A percentile compares a stretch with the other conserved stretches of the same genome.
Evolutionary conservation across 1,284 basidiomycete genomes (phyloP).

Genomic region (Afroboletus lepidellus): DNA sequence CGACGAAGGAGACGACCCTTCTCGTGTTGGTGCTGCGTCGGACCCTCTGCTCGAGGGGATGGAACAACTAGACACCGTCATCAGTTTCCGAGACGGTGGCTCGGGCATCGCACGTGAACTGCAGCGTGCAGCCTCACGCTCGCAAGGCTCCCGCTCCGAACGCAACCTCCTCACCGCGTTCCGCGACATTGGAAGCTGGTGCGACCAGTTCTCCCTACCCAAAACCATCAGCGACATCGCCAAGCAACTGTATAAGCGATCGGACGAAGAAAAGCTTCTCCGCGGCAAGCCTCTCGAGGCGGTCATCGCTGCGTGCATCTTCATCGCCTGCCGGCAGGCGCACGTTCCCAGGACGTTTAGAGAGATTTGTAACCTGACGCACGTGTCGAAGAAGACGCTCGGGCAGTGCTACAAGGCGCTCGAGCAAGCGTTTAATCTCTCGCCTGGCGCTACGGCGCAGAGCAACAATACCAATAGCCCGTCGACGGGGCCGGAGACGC

Average conservation of each 20-base stretch:
- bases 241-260: constrained; percentile 96
- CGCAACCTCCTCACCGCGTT: constrained; percentile 87
- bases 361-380: constrained; percentile 92
- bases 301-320: constrained; percentile 96
- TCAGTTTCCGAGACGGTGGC: constrained; percentile 93
- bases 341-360: constrained; percentile 93
- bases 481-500: constrained; percentile 73
- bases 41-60: constrained; percentile 93
- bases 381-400: constrained; percentile 93
- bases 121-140: constrained; percentile 85
- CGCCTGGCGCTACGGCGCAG: constrained; percentile 63
- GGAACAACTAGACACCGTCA: constrained; percentile 91
- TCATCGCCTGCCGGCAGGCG: constrained; percentile 94
- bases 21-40: constrained; percentile 96
- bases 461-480: constrained; percentile 39
- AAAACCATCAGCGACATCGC: constrained; percentile 95
- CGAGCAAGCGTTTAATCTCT: constrained; percentile 88
- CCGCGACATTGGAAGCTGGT: constrained; percentile 89
- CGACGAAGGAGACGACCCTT: constrained; percentile 98
- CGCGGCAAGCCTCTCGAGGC: constrained; percentile 92
- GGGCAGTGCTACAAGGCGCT: constrained; percentile 95
- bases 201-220: constrained; percentile 92
- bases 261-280: constrained; percentile 91
- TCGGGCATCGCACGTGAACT: constrained; percentile 91
- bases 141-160: constrained; percentile 74